Conservation (phyloP, 208 protist genomes). For the Leishmania tropica region DNA sequence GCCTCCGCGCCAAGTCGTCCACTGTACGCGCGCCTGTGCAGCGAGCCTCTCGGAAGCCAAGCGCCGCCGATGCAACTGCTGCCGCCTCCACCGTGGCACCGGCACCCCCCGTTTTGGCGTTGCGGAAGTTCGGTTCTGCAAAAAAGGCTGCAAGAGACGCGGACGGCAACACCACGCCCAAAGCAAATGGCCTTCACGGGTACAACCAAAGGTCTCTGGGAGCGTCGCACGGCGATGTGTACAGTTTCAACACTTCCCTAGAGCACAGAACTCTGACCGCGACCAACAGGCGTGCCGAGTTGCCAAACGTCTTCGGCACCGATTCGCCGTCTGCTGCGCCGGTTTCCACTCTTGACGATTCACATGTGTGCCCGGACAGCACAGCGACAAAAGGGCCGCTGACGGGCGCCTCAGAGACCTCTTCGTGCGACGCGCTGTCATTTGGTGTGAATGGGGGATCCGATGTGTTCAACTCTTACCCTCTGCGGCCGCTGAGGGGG, state of each 20-base stretch:
- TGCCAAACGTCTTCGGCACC: neutral
- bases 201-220: neutral
- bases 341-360: neutral
- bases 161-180: neutral
- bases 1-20: conserved; percentile 15
- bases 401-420: too few relatives aligned
- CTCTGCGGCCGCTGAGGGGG: neutral
- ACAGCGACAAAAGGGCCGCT: neutral
- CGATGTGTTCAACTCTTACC: too few relatives aligned
- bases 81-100: neutral
- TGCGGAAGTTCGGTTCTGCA: neutral
- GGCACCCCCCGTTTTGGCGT: neutral
- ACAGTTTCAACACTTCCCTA: neutral
- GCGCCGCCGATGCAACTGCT: neutral
- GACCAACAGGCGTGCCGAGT: neutral
- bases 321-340: too few relatives aligned
- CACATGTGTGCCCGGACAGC: neutral
- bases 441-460: neutral
- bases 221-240: neutral
- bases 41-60: neutral
- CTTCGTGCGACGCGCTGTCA: neutral
- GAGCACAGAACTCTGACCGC: neutral
- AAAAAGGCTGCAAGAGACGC: neutral
- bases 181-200: neutral
- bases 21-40: neutral